These are phyloP conservation scores for Prunus armeniaca DNA, from an alignment of 306 rosid genomes.

Conservation along the genomic window DNA sequence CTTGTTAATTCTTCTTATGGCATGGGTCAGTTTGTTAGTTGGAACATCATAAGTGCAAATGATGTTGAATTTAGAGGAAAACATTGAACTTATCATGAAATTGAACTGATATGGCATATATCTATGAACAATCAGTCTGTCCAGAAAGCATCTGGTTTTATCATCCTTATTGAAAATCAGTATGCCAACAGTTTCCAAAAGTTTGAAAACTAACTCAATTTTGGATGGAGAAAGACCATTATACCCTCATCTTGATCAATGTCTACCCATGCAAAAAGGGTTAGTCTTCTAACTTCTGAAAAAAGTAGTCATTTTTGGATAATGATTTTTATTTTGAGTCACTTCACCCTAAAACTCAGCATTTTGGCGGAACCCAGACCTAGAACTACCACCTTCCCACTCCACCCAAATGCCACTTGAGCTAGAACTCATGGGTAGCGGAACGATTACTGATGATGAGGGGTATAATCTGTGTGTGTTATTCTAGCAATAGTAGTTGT, in stretches of 20 bases:
- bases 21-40: not conserved
- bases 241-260: not conserved
- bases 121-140: not conserved
- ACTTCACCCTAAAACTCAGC: not conserved
- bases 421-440: not conserved
- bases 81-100: not conserved
- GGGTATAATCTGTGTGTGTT: not conserved
- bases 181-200: not conserved
- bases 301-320: not conserved
- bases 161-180: not conserved
- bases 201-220: not conserved
- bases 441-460: not conserved
- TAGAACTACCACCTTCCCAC: not conserved
- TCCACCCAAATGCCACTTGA: not conserved
- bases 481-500: not conserved
- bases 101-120: not conserved
- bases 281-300: not conserved
- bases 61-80: no score
- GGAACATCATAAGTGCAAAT: no score
- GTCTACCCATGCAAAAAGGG: not conserved
- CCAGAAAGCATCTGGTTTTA: not conserved
- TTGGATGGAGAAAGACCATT: not conserved
- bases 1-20: not conserved
- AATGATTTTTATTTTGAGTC: not conserved
- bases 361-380: not conserved